Conservation (phyloP, 2,329 filamentous ascomycete species). For the Stylonectria norvegica region DNA sequence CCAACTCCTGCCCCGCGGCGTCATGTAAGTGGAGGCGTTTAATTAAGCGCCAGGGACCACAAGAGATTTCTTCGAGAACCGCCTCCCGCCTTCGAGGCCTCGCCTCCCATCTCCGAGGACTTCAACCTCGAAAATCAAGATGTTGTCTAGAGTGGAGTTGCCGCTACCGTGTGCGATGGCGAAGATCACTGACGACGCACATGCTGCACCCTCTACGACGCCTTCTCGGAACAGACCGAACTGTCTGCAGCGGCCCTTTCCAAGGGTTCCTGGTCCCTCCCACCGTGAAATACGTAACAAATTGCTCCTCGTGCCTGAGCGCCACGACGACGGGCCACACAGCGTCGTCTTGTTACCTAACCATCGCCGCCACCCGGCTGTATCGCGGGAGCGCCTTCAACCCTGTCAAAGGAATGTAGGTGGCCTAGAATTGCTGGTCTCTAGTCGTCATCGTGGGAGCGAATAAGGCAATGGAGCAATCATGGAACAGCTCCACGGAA, state of each 20-base stretch:
- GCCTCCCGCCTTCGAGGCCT: neutral
- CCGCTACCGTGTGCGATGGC: constrained; percentile 3
- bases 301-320: constrained; percentile 20
- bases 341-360: constrained; percentile 18
- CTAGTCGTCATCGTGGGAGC: neutral
- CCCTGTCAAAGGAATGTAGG: too few species aligned
- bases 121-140: neutral
- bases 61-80: neutral
- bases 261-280: constrained; percentile 8
- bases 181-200: constrained; percentile 9
- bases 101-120: neutral
- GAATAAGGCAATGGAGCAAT: neutral
- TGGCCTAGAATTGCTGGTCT: neutral
- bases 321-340: constrained; percentile 13
- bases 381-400: neutral
- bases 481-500: neutral
- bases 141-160: neutral
- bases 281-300: constrained; percentile 16
- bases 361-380: neutral
- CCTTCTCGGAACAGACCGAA: constrained; percentile 15
- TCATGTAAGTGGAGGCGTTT: neutral
- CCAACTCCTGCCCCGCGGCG: neutral
- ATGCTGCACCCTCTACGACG: constrained; percentile 9
- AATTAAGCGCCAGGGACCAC: neutral
- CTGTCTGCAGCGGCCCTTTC: constrained; percentile 14